Evolutionary conservation across 257 asterid species (phyloP).

Genomic region (Solanum neorickii): DNA sequence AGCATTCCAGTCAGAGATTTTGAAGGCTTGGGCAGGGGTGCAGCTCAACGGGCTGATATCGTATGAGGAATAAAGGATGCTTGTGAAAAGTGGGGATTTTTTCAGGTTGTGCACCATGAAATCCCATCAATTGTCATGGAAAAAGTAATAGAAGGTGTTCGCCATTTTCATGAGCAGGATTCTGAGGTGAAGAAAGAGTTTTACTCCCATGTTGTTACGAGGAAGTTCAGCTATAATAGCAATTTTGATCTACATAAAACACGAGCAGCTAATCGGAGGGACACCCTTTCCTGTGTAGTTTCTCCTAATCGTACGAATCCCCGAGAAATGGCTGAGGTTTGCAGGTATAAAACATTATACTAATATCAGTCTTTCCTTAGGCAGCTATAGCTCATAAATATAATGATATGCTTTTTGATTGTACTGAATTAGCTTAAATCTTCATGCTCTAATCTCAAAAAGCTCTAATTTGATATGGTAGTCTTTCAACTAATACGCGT

Average conservation of each 20-base stretch:
- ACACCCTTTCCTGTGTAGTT: not conserved
- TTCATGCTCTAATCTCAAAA: not conserved
- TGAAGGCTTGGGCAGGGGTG: not conserved
- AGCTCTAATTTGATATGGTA: not conserved
- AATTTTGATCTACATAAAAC: conserved; percentile 13
- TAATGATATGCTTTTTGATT: not conserved
- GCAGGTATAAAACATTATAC: not conserved
- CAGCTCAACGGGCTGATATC: not conserved
- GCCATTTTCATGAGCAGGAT: conserved; percentile 20
- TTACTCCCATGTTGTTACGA: conserved; percentile 2
- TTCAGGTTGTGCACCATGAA: conserved; percentile 3
- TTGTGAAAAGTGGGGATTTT: conserved; percentile 7
- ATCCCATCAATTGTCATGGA: conserved; percentile 4
- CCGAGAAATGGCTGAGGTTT: conserved; percentile 1
- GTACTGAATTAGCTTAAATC: not conserved
- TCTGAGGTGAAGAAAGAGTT: conserved; percentile 5
- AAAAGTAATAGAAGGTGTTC: conserved; percentile 2
- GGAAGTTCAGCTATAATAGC: not conserved
- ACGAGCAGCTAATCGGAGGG: conserved; percentile 13
- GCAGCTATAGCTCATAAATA: conserved; percentile 12
- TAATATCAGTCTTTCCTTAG: not conserved
- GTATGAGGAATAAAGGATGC: not conserved
- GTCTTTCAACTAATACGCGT: not conserved
- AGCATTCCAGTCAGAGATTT: not conserved
- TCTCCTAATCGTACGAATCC: conserved; percentile 9